Evolutionary conservation across 108 stramenopile species (phyloP), one percentile per base, ranked within the genome.

Genomic region (Pseudonitzschia delicatissima): DNA sequence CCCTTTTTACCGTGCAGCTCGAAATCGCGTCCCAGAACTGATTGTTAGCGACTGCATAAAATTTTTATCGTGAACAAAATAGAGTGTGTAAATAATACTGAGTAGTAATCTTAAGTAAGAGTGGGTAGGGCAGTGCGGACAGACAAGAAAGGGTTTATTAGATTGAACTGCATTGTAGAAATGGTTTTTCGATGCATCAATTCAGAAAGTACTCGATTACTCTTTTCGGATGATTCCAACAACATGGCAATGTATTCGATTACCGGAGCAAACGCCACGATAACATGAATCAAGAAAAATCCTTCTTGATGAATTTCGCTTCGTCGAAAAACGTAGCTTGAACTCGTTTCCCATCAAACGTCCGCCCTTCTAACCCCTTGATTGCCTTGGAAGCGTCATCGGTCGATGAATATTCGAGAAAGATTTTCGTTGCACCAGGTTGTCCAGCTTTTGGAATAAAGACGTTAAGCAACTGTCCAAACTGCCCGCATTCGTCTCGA

Each of bases 401-500:
- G 4, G 52, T 55, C 12, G 85, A 75, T 36, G 73, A 50, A 64
- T 92, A 95, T 63, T 95, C 87, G 63, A 95, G 67, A 80, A 90
- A 95, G 48, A 95, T 80, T 67, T 91, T 87, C 36, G 88, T 88
- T 1, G 74, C 87, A 23, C 93, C 93, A 17, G 65, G 48, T 47
- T 89, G 83, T 8, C 84, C 89, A 17, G 57, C 59, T 55, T 82
- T 79, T 31, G 94, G 92, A 64, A 97, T 95, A 49, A 85, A 67
- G 50, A 96, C 81, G 26, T 76, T 76, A 47, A 85, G 82, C 40
- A 97, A 72, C 18, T 86, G 69, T 20, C 96, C 96, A 78, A 94
- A 97, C 44, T 87, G 85, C 25, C 77, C 63, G 65, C 96, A 96
- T 80, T 96, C 95, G 32, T 93, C 92, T 65, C 84, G 77, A n/a